Evolutionary conservation across 768 basidiomycete genomes (phyloP).

Genomic region (Crucibulum laeve): DNA sequence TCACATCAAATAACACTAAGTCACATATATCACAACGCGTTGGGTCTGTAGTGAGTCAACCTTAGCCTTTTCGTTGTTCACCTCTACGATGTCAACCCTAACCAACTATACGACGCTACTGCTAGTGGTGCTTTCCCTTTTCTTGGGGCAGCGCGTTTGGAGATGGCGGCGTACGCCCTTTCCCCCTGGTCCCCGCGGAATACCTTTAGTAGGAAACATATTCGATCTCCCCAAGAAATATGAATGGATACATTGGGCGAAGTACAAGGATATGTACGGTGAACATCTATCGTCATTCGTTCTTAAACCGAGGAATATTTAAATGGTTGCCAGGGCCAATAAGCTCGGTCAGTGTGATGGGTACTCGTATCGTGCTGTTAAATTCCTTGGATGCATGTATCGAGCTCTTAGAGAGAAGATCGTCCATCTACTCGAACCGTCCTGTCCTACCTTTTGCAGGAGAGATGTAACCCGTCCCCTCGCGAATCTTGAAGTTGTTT

Average conservation of each 20-base stretch:
- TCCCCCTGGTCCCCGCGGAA: conserved; percentile 26
- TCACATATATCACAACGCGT: too few relatives aligned
- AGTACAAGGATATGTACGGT: conserved; percentile 17
- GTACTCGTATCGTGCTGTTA: conserved; percentile 19
- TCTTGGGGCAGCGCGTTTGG: too few relatives aligned
- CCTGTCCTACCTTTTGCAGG: conserved; percentile 30
- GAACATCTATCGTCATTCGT: not conserved
- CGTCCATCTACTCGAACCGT: conserved; percentile 24
- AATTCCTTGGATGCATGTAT: conserved; percentile 17
- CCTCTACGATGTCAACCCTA: too few relatives aligned
- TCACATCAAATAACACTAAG: too few relatives aligned
- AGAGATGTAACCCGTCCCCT: conserved; percentile 19
- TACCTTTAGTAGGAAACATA: conserved; percentile 27
- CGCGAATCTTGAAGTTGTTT: not conserved
- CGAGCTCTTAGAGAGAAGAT: conserved; percentile 34
- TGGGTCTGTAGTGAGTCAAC: too few relatives aligned
- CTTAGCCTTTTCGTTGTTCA: too few relatives aligned
- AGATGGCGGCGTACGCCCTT: conserved; percentile 7
- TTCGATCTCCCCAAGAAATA: conserved; percentile 21
- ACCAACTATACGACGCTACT: too few relatives aligned
- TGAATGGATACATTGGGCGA: conserved; percentile 14
- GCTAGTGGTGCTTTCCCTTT: too few relatives aligned
- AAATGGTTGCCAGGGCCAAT: conserved; percentile 13
- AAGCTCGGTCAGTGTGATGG: conserved; percentile 21
- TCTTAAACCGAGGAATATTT: not conserved